A percentile compares a stretch with the other conserved stretches of the same genome.
Evolutionary conservation across 306 rosid species (phyloP).

Genomic region (Medicago ruthenica): DNA sequence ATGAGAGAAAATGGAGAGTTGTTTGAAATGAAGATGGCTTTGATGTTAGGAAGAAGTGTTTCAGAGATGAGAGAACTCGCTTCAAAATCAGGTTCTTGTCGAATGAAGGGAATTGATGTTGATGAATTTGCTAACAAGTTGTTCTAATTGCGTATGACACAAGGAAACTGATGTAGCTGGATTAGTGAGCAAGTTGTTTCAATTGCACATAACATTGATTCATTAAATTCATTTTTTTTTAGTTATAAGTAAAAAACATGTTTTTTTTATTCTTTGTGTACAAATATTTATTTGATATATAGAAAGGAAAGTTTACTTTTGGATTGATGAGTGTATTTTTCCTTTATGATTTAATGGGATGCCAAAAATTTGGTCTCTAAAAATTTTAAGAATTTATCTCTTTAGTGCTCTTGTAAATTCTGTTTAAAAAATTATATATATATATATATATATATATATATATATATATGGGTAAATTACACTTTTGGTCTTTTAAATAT

Average conservation of each 20-base stretch:
- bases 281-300: background rate
- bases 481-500: too few species aligned
- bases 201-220: background rate
- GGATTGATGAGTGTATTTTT: background rate
- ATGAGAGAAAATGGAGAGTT: slow-evolving; percentile 65
- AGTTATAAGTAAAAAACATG: background rate
- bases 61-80: slow-evolving; percentile 59
- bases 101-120: slow-evolving; percentile 41
- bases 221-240: slow-evolving; percentile 11
- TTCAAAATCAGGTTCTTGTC: slow-evolving; percentile 52
- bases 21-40: slow-evolving; percentile 65
- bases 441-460: too few species aligned
- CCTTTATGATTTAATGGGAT: background rate
- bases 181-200: background rate
- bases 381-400: background rate
- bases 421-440: too few species aligned
- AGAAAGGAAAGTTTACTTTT: background rate
- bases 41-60: slow-evolving; percentile 68
- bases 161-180: background rate
- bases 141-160: slow-evolving; percentile 36
- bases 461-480: too few species aligned
- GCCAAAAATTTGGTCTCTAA: background rate
- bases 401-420: background rate
- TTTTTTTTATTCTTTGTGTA: background rate
- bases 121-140: slow-evolving; percentile 72